These are phyloP conservation scores for Oxyria digyna DNA, from an alignment of 148 eudicot genomes.

Conservation along the genomic window DNA sequence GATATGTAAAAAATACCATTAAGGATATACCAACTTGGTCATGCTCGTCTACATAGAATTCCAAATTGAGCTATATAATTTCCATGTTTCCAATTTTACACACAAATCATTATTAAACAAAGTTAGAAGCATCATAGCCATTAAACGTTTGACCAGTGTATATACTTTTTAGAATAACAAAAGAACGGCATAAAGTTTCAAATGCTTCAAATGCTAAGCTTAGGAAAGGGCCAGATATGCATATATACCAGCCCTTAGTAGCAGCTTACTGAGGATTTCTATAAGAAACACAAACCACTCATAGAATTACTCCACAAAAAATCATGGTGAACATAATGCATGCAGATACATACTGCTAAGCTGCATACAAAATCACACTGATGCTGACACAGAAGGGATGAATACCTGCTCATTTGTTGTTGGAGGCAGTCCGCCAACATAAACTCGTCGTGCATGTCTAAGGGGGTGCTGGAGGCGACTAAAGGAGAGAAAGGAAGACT, in stretches of 20 bases:
- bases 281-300: background rate
- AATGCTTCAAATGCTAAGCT: background rate
- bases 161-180: background rate
- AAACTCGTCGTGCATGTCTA: conserved; percentile 47
- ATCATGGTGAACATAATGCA: background rate
- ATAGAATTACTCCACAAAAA: background rate
- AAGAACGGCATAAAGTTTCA: background rate
- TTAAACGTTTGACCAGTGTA: background rate
- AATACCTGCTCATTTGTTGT: conserved; percentile 40
- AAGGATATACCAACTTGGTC: too few species aligned
- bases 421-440: conserved; percentile 48
- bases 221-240: background rate
- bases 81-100: background rate
- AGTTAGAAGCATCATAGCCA: background rate
- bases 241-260: background rate
- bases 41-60: too few species aligned
- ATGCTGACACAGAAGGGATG: background rate
- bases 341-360: background rate
- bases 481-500: too few species aligned
- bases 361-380: background rate
- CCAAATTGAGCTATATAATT: background rate
- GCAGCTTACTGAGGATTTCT: background rate
- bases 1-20: too few species aligned
- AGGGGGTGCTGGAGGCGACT: too few species aligned
- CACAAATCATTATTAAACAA: background rate